Conservation (phyloP, 768 basidiomycete genomes). For the Strobilomyces dryophilus region DNA sequence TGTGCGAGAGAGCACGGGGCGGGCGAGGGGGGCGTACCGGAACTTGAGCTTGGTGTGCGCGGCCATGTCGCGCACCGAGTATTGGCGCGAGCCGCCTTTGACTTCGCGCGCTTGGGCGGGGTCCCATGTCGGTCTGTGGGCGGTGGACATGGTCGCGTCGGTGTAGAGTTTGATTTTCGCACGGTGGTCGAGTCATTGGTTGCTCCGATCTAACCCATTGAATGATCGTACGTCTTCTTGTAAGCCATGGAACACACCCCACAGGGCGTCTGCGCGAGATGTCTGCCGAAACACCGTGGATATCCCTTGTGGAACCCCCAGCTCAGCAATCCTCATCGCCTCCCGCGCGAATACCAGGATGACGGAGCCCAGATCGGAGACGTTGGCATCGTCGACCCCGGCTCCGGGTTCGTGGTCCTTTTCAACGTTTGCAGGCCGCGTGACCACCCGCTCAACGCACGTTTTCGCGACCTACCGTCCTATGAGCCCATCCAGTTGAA, state of each 20-base stretch:
- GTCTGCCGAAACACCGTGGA: too few relatives aligned
- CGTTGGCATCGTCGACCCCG: background rate
- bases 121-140: conserved; percentile 95
- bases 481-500: background rate
- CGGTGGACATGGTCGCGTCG: conserved; percentile 72
- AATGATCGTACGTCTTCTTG: too few relatives aligned
- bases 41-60: conserved; percentile 98
- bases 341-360: too few relatives aligned
- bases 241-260: too few relatives aligned
- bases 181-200: background rate
- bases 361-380: background rate
- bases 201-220: too few relatives aligned
- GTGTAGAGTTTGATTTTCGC: background rate
- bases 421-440: background rate
- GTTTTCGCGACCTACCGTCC: background rate
- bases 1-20: background rate
- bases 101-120: conserved; percentile 87
- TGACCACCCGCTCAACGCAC: background rate
- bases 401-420: background rate
- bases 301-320: too few relatives aligned
- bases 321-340: too few relatives aligned
- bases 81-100: conserved; percentile 88
- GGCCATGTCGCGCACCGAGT: conserved; percentile 91
- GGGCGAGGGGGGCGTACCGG: conserved; percentile 47
- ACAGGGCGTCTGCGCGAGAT: too few relatives aligned